These are phyloP conservation scores for Nepenthes gracilis DNA, from an alignment of 148 eudicot genomes.

Conservation along the genomic window DNA sequence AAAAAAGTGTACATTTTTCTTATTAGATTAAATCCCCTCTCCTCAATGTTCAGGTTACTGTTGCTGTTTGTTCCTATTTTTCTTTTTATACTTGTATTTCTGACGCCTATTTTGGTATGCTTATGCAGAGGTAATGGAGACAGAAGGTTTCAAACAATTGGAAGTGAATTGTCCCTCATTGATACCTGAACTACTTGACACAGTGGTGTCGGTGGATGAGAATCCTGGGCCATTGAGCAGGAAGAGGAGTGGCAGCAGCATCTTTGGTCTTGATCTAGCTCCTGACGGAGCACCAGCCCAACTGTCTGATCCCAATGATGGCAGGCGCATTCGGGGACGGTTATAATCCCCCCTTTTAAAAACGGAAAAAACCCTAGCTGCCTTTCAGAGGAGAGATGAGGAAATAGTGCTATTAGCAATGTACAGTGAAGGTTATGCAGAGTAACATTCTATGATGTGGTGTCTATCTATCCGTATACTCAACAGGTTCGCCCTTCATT, in stretches of 20 bases:
- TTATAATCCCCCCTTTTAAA: background rate
- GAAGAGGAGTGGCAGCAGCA: constrained; percentile 84
- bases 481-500: too few relatives aligned
- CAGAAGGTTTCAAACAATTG: constrained; percentile 63
- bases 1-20: too few relatives aligned
- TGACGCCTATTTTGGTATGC: background rate
- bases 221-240: constrained; percentile 20
- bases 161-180: constrained; percentile 60
- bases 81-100: background rate
- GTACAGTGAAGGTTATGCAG: too few relatives aligned
- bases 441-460: too few relatives aligned
- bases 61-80: too few relatives aligned
- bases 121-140: constrained; percentile 64
- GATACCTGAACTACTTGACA: constrained; percentile 48
- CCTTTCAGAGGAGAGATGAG: too few relatives aligned
- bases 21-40: too few relatives aligned
- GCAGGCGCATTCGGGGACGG: constrained; percentile 34
- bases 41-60: too few relatives aligned
- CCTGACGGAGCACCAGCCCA: constrained; percentile 37
- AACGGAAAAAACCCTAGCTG: too few relatives aligned
- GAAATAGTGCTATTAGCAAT: too few relatives aligned
- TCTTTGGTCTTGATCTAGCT: constrained; percentile 49
- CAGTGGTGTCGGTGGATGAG: constrained; percentile 52
- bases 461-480: too few relatives aligned
- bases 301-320: constrained; percentile 27